Evolutionary conservation across 2,329 filamentous ascomycete genomes (phyloP).

Genomic region (Paraconiothyrium brasiliense): DNA sequence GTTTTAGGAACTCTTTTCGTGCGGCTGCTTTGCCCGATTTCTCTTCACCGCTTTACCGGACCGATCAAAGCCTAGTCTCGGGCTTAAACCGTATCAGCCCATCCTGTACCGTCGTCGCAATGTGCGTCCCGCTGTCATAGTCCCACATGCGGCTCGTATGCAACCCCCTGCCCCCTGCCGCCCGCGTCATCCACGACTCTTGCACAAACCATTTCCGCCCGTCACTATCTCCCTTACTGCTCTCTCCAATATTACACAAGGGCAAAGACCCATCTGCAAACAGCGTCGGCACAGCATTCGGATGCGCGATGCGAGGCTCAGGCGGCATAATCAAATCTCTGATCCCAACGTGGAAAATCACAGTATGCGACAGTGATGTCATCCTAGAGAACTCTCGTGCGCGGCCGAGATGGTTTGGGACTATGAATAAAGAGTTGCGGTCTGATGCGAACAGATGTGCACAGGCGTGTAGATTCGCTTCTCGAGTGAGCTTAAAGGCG

Average conservation of each 20-base stretch:
- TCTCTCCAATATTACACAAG: conserved; percentile 32
- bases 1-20: background rate
- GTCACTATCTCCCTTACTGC: conserved; percentile 29
- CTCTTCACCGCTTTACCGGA: background rate
- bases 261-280: conserved; percentile 34
- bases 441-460: conserved; percentile 68
- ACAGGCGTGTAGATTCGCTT: conserved; percentile 64
- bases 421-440: conserved; percentile 63
- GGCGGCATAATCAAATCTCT: conserved; percentile 35
- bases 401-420: conserved; percentile 55
- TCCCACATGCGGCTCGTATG: conserved; percentile 44
- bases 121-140: conserved; percentile 38
- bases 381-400: conserved; percentile 39
- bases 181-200: conserved; percentile 38
- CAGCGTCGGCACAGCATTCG: conserved; percentile 35
- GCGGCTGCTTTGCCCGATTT: background rate
- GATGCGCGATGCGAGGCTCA: conserved; percentile 34
- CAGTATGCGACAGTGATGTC: conserved; percentile 44
- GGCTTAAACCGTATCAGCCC: conserved; percentile 39
- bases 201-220: conserved; percentile 46
- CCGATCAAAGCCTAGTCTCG: conserved; percentile 15
- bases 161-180: conserved; percentile 36
- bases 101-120: conserved; percentile 47
- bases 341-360: conserved; percentile 45
- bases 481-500: conserved; percentile 23